These are phyloP conservation scores for Oropetium thomaeum DNA, from an alignment of 176 grass and related monocot genomes.

Conservation along the genomic window DNA sequence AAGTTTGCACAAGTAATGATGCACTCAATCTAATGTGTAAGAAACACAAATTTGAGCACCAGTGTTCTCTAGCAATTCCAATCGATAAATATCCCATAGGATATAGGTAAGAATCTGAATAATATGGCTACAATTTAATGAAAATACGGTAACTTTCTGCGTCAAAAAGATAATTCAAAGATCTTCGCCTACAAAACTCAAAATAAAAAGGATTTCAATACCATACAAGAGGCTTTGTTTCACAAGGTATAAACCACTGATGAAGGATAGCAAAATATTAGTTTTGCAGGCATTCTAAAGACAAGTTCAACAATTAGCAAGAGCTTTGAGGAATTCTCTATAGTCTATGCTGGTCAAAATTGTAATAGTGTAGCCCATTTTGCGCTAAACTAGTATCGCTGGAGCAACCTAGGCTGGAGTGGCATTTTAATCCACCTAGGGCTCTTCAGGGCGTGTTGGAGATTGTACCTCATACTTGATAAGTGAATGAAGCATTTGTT, in stretches of 20 bases:
- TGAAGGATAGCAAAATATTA: background rate
- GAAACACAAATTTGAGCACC: background rate
- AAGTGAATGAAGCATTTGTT: too few species aligned
- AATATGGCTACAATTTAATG: background rate
- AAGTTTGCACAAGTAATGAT: conserved; percentile 7
- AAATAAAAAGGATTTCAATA: background rate
- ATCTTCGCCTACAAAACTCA: background rate
- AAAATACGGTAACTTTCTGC: background rate
- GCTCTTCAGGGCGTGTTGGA: too few species aligned
- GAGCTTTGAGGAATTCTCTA: too few species aligned
- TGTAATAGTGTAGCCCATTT: too few species aligned
- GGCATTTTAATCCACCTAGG: too few species aligned
- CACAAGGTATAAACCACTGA: background rate
- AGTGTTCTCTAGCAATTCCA: background rate
- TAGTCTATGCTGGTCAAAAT: too few species aligned
- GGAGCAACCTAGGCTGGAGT: too few species aligned
- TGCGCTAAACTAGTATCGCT: too few species aligned
- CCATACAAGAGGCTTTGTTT: background rate
- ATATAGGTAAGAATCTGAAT: background rate
- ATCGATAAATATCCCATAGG: background rate
- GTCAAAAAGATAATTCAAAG: background rate
- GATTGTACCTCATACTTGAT: too few species aligned
- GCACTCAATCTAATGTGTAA: background rate
- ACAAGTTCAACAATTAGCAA: too few species aligned
- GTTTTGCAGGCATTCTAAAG: too few species aligned